These are phyloP conservation scores for Nakazawaea peltata DNA, from an alignment of 805 yeast species.

Conservation along the genomic window DNA sequence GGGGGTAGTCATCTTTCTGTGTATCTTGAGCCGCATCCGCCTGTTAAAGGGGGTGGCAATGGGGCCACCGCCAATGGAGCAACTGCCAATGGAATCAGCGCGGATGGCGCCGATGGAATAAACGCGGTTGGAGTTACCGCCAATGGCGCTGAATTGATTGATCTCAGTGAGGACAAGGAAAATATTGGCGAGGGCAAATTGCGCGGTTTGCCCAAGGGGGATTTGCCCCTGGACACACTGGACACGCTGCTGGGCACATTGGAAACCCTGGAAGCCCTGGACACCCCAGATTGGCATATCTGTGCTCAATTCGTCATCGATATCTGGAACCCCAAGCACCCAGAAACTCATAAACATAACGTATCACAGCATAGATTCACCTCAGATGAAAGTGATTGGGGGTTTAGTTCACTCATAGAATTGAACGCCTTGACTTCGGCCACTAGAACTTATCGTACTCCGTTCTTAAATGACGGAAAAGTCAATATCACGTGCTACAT, in stretches of 20 bases:
- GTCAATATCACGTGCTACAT: constrained; percentile 73
- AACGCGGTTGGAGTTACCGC: no score
- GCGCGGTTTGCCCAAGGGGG: no score
- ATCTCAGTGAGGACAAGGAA: constrained; percentile 10
- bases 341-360: constrained; percentile 49
- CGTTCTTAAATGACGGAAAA: constrained; percentile 42
- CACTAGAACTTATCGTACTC: constrained; percentile 26
- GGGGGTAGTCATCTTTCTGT: constrained; percentile 53
- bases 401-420: constrained; percentile 74
- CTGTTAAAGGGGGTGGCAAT: constrained; percentile 9
- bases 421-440: constrained; percentile 31
- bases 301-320: constrained; percentile 88
- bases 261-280: constrained; percentile 19
- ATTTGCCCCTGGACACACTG: constrained; percentile 18
- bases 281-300: constrained; percentile 64
- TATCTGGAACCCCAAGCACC: constrained; percentile 73
- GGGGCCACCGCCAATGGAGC: constrained; percentile 1
- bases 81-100: background rate
- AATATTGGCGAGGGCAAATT: no score
- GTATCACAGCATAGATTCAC: constrained; percentile 75
- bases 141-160: background rate
- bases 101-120: no score
- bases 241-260: no score
- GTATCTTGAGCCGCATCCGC: constrained; percentile 70
- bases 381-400: constrained; percentile 86